Conservation (phyloP, 345 rosid species). For the Geranium rotundifolium region DNA sequence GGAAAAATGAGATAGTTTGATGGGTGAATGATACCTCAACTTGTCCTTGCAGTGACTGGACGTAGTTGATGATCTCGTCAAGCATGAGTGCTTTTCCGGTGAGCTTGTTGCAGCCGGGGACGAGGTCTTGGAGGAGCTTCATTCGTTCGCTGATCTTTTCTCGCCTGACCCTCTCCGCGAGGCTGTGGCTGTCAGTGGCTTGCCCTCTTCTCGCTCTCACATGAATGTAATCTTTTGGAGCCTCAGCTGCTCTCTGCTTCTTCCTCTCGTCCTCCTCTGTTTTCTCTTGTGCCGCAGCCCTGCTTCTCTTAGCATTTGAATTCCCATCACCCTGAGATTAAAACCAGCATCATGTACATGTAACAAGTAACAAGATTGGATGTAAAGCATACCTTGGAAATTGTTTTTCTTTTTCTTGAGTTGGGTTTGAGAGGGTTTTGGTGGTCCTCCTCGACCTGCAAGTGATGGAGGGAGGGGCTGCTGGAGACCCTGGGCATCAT, state of each 20-base stretch:
- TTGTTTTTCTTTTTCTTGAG: constrained; percentile 57
- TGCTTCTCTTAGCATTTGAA: constrained; percentile 26
- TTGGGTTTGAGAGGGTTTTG: constrained; percentile 25
- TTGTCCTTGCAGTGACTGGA: constrained; percentile 21
- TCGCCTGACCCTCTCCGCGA: constrained; percentile 55
- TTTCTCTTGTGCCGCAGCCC: constrained; percentile 13
- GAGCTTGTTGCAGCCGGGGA: constrained; percentile 53
- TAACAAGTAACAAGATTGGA: too few species aligned
- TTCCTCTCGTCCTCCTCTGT: constrained; percentile 17
- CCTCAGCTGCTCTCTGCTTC: constrained; percentile 7
- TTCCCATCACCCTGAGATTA: constrained; percentile 28
- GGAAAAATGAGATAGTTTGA: too few species aligned
- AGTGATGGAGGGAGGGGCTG: constrained; percentile 45
- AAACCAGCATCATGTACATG: too few species aligned
- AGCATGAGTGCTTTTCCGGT: constrained; percentile 45
- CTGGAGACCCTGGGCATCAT: constrained; percentile 52
- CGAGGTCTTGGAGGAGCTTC: constrained; percentile 37
- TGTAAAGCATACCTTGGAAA: constrained; percentile 24
- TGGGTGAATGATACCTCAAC: constrained; percentile 48
- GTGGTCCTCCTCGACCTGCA: too few species aligned
- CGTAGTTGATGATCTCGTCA: constrained; percentile 26
- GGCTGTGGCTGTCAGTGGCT: constrained; percentile 56
- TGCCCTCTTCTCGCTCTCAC: constrained; percentile 81
- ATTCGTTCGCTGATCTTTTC: constrained; percentile 48
- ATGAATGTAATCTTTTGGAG: constrained; percentile 68